These are phyloP conservation scores for Penicillium argentinense DNA, from an alignment of 495 filamentous ascomycete species.

Conservation along the genomic window DNA sequence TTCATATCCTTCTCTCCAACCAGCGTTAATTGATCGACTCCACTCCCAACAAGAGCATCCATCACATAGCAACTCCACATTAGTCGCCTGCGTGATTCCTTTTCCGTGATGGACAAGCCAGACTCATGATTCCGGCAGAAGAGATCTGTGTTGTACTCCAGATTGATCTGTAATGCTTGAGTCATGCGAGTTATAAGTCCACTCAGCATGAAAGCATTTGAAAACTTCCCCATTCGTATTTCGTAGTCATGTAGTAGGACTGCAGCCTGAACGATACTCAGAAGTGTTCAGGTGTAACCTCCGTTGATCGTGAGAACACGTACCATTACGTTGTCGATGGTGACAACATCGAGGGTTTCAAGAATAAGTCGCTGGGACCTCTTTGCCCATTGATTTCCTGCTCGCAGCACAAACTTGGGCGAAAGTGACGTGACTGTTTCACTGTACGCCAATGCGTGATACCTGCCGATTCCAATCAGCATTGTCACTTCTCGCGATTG, in stretches of 20 bases:
- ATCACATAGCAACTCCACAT: constrained; percentile 43
- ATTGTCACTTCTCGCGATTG: not conserved
- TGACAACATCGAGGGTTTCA: constrained; percentile 31
- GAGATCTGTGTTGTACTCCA: constrained; percentile 36
- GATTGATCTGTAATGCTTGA: constrained; percentile 38
- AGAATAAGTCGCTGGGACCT: constrained; percentile 27
- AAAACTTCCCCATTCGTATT: constrained; percentile 33
- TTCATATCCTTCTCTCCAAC: constrained; percentile 37
- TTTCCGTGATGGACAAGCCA: constrained; percentile 21
- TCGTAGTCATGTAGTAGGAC: constrained; percentile 35
- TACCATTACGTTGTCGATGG: constrained; percentile 36
- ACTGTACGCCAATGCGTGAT: constrained; percentile 24
- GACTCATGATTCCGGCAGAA: constrained; percentile 25
- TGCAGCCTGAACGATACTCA: constrained; percentile 14
- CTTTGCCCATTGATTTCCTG: constrained; percentile 33
- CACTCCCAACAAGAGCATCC: constrained; percentile 36
- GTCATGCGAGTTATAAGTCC: constrained; percentile 37
- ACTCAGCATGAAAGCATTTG: constrained; percentile 39
- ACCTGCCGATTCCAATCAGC: not conserved
- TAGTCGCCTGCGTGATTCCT: constrained; percentile 33
- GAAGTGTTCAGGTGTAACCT: not conserved
- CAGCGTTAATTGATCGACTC: constrained; percentile 33
- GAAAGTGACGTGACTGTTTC: constrained; percentile 14
- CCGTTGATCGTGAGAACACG: not conserved
- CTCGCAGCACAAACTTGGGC: constrained; percentile 15